A percentile compares a stretch with the other conserved stretches of the same genome.
Evolutionary conservation across 352 stramenopile genomes (phyloP).

Genomic region (Globisporangium megalacanthum): DNA sequence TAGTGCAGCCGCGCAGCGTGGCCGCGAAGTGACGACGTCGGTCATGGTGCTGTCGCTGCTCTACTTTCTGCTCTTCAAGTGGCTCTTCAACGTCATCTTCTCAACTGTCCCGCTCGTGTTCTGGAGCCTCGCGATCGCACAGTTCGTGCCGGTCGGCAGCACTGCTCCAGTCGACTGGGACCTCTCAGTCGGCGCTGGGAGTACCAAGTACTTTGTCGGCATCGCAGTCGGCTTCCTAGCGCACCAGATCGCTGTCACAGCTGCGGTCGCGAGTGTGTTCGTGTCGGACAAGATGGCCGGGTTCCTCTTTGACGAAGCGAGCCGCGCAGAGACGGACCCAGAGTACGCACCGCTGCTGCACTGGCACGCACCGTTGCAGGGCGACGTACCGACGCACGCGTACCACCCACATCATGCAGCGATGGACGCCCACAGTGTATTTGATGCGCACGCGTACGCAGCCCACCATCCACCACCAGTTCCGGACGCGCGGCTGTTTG

Average conservation of each 20-base stretch:
- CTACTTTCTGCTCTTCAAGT: slow-evolving; percentile 72
- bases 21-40: slow-evolving; percentile 42
- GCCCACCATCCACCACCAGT: too few relatives aligned
- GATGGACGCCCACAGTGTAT: slow-evolving; percentile 8
- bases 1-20: slow-evolving; percentile 1
- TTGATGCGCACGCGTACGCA: not conserved
- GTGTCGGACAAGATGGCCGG: slow-evolving; percentile 42
- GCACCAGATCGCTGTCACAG: slow-evolving; percentile 48
- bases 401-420: slow-evolving; percentile 13
- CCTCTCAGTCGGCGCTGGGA: slow-evolving; percentile 6
- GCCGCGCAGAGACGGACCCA: slow-evolving; percentile 2
- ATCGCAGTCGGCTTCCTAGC: slow-evolving; percentile 57
- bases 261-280: slow-evolving; percentile 29
- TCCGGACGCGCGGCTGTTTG: not conserved
- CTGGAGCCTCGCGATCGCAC: slow-evolving; percentile 34
- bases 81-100: slow-evolving; percentile 54
- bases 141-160: slow-evolving; percentile 25
- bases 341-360: slow-evolving; percentile 21
- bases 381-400: slow-evolving; percentile 12
- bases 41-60: slow-evolving; percentile 63
- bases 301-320: slow-evolving; percentile 32
- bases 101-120: slow-evolving; percentile 36
- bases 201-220: slow-evolving; percentile 30
- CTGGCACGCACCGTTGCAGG: slow-evolving; percentile 12
- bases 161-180: slow-evolving; percentile 2